phyloP scores from a whole-genome alignment of 139 green algal species.

The Chlamydomonas eustigma region DNA sequence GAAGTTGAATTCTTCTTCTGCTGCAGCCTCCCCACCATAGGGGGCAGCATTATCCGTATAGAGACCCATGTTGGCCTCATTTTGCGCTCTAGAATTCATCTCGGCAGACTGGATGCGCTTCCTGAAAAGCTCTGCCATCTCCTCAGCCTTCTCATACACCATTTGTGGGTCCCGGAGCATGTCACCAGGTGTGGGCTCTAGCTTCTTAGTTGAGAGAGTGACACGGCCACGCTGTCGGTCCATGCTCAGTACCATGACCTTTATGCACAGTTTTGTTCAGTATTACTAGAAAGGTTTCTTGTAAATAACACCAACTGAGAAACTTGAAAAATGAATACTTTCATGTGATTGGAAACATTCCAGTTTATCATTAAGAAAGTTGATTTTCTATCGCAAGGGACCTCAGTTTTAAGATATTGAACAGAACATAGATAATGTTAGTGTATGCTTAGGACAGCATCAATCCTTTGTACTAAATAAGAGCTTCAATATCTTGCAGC shows the following conservation, averaged over 20 bases:
- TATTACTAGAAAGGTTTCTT: too few relatives aligned
- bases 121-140: constrained; percentile 87
- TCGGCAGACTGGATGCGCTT: constrained; percentile 22
- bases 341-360: too few relatives aligned
- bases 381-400: too few relatives aligned
- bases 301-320: too few relatives aligned
- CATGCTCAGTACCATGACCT: constrained; percentile 14
- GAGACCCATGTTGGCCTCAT: background rate
- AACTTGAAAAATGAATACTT: too few relatives aligned
- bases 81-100: background rate
- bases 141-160: constrained; percentile 93
- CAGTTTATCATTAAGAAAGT: too few relatives aligned
- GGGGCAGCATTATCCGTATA: background rate
- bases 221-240: constrained; percentile 5
- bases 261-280: too few relatives aligned
- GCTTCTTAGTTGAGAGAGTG: constrained; percentile 12
- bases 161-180: constrained; percentile 88
- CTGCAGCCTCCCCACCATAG: background rate
- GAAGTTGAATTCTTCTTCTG: background rate
- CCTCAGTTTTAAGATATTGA: background rate
- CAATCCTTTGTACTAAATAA: too few relatives aligned
- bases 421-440: background rate
- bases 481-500: too few relatives aligned
- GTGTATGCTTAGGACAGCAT: too few relatives aligned
- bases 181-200: constrained; percentile 58